These are phyloP conservation scores for Andrographis paniculata DNA, from an alignment of 305 asterid species.

Conservation along the genomic window DNA sequence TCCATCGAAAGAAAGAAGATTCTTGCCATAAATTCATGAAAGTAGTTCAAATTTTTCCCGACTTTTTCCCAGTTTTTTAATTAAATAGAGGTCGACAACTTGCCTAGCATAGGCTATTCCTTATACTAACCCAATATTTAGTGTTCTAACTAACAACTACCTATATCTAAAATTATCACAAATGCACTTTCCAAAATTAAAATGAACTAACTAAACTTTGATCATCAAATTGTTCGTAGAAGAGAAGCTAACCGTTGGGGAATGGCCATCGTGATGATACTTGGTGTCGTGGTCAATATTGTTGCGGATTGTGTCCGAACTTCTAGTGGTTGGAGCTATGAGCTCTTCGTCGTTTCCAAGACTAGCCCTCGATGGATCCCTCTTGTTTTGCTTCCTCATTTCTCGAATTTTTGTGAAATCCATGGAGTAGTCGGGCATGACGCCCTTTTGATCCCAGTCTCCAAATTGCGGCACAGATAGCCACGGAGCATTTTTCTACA, in stretches of 20 bases:
- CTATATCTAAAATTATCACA: background rate
- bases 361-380: constrained; percentile 48
- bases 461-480: constrained; percentile 94
- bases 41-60: no score
- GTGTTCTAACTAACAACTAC: background rate
- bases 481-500: constrained; percentile 59
- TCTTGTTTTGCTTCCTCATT: constrained; percentile 11
- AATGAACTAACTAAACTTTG: no score
- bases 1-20: no score
- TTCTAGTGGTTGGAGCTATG: constrained; percentile 24
- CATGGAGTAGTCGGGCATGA: constrained; percentile 29
- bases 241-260: constrained; percentile 35
- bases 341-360: constrained; percentile 54
- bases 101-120: background rate
- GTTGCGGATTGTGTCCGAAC: constrained; percentile 15
- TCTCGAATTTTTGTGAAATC: constrained; percentile 6
- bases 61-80: background rate
- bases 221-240: no score
- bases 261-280: constrained; percentile 19
- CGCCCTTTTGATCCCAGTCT: constrained; percentile 87
- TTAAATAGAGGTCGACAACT: background rate
- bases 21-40: no score
- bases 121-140: no score
- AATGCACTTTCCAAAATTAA: background rate
- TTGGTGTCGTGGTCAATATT: constrained; percentile 17